Percentiles rank a stretch among this genome's conserved stretches.
Evolutionary conservation across 139 green algal genomes (phyloP).

Genomic region (Pleodorina starrii): DNA sequence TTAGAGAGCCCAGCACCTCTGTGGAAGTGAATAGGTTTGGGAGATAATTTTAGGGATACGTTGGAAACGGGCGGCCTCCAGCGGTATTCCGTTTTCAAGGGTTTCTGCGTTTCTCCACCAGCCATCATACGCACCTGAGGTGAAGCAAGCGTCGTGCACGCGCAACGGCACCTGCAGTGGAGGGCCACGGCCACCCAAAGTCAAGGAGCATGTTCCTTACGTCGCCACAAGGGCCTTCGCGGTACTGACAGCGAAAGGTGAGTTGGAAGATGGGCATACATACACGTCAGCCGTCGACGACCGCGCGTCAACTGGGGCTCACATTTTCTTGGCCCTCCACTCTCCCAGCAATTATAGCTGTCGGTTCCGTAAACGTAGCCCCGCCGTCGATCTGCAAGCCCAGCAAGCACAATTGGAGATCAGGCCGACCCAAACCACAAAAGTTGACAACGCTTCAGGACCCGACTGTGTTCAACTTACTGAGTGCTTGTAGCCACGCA

Average conservation of each 20-base stretch:
- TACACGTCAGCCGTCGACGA: slow-evolving; percentile 11
- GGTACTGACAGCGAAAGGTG: too few relatives aligned
- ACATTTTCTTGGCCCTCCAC: slow-evolving; percentile 85
- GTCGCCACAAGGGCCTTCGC: too few relatives aligned
- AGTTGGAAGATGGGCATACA: too few relatives aligned
- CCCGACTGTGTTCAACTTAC: too few relatives aligned
- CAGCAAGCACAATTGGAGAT: background rate
- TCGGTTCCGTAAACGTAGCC: slow-evolving; percentile 87
- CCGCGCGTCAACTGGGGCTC: slow-evolving; percentile 29
- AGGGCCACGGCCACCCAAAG: background rate
- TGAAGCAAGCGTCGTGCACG: slow-evolving; percentile 97
- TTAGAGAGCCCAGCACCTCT: slow-evolving; percentile 95
- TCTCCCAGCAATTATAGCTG: slow-evolving; percentile 85
- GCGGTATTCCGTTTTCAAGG: too few relatives aligned
- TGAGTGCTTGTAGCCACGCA: slow-evolving; percentile 93
- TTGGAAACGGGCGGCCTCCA: too few relatives aligned
- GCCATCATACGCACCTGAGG: slow-evolving; percentile 79
- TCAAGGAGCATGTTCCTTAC: too few relatives aligned
- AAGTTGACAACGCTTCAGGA: too few relatives aligned
- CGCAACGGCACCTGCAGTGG: slow-evolving; percentile 82
- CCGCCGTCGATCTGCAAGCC: slow-evolving; percentile 81
- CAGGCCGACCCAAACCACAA: background rate
- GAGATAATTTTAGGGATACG: too few relatives aligned
- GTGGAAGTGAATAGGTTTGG: too few relatives aligned
- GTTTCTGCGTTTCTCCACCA: too few relatives aligned